Base-by-base conservation (phyloP, 2,329 filamentous ascomycete genomes). In the Cladosporium velox region DNA sequence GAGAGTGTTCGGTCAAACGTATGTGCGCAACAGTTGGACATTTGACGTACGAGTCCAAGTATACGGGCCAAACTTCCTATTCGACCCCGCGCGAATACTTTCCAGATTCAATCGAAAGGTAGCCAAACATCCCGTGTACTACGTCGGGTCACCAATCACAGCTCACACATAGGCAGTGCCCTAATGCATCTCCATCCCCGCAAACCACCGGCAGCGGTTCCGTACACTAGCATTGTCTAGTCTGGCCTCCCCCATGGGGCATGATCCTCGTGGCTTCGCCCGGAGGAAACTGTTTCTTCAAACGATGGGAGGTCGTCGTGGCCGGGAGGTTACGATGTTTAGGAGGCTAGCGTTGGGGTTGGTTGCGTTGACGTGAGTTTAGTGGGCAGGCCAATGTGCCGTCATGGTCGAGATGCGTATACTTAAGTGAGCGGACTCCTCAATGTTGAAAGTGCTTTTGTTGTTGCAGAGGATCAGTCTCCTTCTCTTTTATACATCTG, bases 271-370 rank as follows among this genome's bases (percentile, higher is more conserved):
- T 58, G 55, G 11, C 34, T n/a, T 55, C 21, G 12, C 32, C 6
- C 55, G 55, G 55, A 41, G 24, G 18, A 35, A 58, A 58, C 55
- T 58, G 55, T 58, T 58, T 18, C 34, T 41, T 58, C n/a, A 24
- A 41, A 38, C 7, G n/a, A 41, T n/a, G 34, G 14, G 30, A 35
- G 55, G 55, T n/a, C n/a, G 55, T 34, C 55, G 34, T 58, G 21
- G 55, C 55, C 55, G 55, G 28, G 28, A 58, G 34, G 55, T 55
- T 55, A 54, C 11, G n/a, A 54, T 54, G 8, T 1, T 21, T 47
- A 24, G 41, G 41, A 32, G 24, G 24, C 26, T 54, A 54, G 51
- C 51, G 51, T 54, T 30, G 18, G 51, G 18, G 34, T 55, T 52
- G 35, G 4, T 35, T 10, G 41, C n/a, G n/a, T 47, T 12, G 41